Percentiles rank a stretch among this genome's conserved stretches.
Conservation (phyloP, 768 basidiomycete genomes). For the Boletus vinaceobasis region DNA sequence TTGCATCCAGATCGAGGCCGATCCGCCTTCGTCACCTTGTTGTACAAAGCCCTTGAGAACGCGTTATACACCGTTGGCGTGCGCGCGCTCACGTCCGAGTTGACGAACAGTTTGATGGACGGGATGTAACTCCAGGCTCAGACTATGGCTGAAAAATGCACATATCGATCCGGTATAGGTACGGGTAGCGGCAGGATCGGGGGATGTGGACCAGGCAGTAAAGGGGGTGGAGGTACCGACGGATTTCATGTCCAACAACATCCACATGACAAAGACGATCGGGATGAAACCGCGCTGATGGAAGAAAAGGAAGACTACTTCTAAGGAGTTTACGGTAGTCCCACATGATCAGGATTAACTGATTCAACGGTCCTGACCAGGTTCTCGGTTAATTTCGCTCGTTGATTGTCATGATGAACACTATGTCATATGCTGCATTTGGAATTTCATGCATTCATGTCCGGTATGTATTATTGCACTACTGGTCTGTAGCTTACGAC, state of each 20-base stretch:
- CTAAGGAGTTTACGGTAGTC: too few relatives aligned
- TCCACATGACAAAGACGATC: conserved; percentile 43
- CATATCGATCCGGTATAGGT: conserved; percentile 41
- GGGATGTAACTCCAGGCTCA: conserved; percentile 73
- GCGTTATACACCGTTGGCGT: conserved; percentile 46
- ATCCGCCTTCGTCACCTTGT: conserved; percentile 74
- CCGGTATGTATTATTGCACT: too few relatives aligned
- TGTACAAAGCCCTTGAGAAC: conserved; percentile 40
- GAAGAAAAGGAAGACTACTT: conserved; percentile 70
- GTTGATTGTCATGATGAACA: too few relatives aligned
- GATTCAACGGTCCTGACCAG: too few relatives aligned
- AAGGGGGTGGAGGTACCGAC: not conserved
- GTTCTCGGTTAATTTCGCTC: too few relatives aligned
- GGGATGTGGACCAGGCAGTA: not conserved
- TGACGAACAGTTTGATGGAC: conserved; percentile 43
- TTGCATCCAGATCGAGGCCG: conserved; percentile 55
- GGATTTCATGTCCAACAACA: not conserved
- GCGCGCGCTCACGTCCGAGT: too few relatives aligned
- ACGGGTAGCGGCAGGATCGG: not conserved
- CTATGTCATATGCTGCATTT: too few relatives aligned
- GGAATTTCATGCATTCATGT: too few relatives aligned
- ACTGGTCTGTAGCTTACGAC: too few relatives aligned
- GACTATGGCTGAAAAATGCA: conserved; percentile 63
- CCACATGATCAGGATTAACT: too few relatives aligned
- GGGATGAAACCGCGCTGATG: conserved; percentile 65